phyloP scores from a whole-genome alignment of 805 yeast species.

The Metschnikowia bowlesiae region DNA sequence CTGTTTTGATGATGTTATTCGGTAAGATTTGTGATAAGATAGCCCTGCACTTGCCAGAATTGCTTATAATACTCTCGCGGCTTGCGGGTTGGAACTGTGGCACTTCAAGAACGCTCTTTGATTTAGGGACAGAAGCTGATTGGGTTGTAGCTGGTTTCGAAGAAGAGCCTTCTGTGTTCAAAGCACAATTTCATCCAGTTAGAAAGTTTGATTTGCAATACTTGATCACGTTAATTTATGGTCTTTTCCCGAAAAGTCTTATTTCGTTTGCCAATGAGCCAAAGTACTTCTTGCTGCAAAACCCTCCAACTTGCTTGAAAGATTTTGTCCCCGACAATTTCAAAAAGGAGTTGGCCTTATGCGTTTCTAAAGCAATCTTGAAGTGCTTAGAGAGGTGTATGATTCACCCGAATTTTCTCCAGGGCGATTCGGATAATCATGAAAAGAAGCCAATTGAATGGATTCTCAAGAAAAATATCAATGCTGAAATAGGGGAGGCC shows the following conservation, averaged over 20 bases:
- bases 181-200: conserved; percentile 14
- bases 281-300: conserved; percentile 24
- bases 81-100: conserved; percentile 14
- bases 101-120: background rate
- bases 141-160: background rate
- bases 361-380: conserved; percentile 15
- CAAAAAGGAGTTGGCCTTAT: conserved; percentile 24
- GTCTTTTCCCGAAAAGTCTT: conserved; percentile 51
- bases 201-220: conserved; percentile 26
- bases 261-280: conserved; percentile 42
- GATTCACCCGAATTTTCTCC: conserved; percentile 47
- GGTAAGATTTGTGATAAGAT: conserved; percentile 43
- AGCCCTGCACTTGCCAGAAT: conserved; percentile 30
- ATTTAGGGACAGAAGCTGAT: background rate
- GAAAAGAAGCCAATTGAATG: conserved; percentile 23
- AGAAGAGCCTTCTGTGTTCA: background rate
- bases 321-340: conserved; percentile 32
- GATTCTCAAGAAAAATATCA: conserved; percentile 14
- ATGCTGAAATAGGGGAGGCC: conserved; percentile 14
- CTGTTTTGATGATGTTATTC: conserved; percentile 28
- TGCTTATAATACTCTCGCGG: conserved; percentile 44
- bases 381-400: conserved; percentile 23
- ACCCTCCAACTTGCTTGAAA: conserved; percentile 15
- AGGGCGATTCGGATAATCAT: conserved; percentile 20
- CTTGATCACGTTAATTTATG: conserved; percentile 50